Evolutionary conservation across 164 flowering plant species (phyloP).

Genomic region (Vitis riparia): DNA sequence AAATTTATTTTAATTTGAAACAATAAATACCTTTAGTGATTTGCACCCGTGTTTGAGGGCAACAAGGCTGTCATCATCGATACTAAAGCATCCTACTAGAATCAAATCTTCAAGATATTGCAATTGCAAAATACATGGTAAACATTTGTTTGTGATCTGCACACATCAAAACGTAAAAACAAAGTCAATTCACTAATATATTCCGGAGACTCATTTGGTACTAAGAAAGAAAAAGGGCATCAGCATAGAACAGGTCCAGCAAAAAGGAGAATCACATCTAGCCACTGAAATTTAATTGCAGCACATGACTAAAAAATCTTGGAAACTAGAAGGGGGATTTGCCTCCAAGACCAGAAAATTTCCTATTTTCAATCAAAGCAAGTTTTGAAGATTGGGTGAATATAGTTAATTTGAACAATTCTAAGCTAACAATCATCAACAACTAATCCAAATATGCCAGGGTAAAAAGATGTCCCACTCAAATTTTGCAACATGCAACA

Average conservation of each 20-base stretch:
- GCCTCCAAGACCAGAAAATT: too few relatives aligned
- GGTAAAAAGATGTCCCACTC: too few relatives aligned
- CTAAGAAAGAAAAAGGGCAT: too few relatives aligned
- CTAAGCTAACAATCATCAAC: neutral
- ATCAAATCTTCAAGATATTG: slow-evolving; percentile 67
- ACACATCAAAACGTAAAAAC: slow-evolving; percentile 5
- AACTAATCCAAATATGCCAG: neutral
- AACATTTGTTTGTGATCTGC: slow-evolving; percentile 76
- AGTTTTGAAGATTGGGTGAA: too few relatives aligned
- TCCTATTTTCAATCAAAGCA: too few relatives aligned
- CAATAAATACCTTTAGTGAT: slow-evolving; percentile 59
- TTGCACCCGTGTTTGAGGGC: slow-evolving; percentile 56
- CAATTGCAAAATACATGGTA: slow-evolving; percentile 58
- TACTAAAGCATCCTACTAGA: slow-evolving; percentile 77
- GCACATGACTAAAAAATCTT: neutral
- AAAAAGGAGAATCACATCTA: neutral
- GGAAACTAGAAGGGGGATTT: too few relatives aligned
- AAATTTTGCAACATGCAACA: too few relatives aligned
- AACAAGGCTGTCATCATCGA: slow-evolving; percentile 70
- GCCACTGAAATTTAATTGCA: neutral
- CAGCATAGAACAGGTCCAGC: neutral
- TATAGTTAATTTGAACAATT: neutral
- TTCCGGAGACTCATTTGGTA: too few relatives aligned
- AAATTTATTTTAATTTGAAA: neutral
- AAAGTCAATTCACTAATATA: neutral